phyloP scores from a whole-genome alignment of 192 early-diverging fungal genomes.

The Coemansia sp. region DNA sequence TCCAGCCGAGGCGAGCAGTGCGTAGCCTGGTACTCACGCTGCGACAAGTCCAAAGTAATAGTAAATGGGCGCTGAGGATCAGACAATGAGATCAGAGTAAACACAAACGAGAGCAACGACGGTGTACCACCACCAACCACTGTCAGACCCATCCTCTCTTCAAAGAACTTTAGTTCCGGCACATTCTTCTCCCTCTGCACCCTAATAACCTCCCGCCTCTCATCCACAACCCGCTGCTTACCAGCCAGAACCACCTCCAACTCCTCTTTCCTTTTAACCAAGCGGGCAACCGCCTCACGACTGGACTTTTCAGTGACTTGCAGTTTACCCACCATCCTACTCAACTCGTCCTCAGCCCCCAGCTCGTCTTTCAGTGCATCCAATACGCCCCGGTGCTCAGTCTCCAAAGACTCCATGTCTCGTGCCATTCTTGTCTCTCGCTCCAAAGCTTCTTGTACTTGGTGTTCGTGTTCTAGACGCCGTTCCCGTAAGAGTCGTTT shows the following conservation, averaged over 20 bases:
- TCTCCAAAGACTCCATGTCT: constrained; percentile 47
- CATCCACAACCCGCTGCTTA: constrained; percentile 60
- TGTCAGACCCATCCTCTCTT: constrained; percentile 57
- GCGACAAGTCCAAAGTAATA: constrained; percentile 64
- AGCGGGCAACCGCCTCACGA: constrained; percentile 24
- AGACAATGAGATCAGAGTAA: constrained; percentile 65
- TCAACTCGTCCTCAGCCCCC: constrained; percentile 54
- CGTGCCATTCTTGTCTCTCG: constrained; percentile 36
- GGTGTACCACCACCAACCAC: constrained; percentile 48
- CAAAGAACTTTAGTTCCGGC: constrained; percentile 65
- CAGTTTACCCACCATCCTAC: constrained; percentile 45
- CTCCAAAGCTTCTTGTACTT: constrained; percentile 24
- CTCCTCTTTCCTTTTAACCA: constrained; percentile 29
- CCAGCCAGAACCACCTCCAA: constrained; percentile 36
- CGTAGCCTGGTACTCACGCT: constrained; percentile 60
- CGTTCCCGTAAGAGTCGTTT: constrained; percentile 50
- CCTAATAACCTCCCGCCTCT: constrained; percentile 55
- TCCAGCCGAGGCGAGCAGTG: constrained; percentile 61
- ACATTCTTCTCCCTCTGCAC: constrained; percentile 55
- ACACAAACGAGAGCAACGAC: constrained; percentile 67
- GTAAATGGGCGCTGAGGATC: constrained; percentile 60
- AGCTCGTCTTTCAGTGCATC: constrained; percentile 58
- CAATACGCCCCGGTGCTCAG: constrained; percentile 46
- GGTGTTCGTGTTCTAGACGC: constrained; percentile 19
- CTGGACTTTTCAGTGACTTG: constrained; percentile 54